A percentile compares a stretch with the other conserved stretches of the same genome.
Evolutionary conservation across 2,329 filamentous ascomycete species (phyloP).

Genomic region (Pseudogymnoascus sp.): DNA sequence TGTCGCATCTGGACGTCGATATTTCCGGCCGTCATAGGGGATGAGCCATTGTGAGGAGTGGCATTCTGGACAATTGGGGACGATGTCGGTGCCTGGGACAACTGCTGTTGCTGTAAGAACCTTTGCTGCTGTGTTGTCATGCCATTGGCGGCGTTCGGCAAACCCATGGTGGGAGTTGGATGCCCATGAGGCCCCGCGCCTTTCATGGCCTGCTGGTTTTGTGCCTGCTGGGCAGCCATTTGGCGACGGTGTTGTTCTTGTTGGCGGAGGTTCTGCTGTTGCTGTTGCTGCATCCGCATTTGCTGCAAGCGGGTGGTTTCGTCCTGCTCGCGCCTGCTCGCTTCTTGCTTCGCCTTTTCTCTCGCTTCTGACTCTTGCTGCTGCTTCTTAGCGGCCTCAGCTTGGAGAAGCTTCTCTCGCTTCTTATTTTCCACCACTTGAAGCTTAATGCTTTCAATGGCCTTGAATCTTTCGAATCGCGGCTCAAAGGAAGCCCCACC

Average conservation of each 20-base stretch:
- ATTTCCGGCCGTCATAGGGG: slow-evolving; percentile 51
- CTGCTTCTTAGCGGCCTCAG: slow-evolving; percentile 39
- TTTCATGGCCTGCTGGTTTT: slow-evolving; percentile 33
- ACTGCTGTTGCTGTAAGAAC: slow-evolving; percentile 35
- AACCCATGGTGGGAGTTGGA: slow-evolving; percentile 34
- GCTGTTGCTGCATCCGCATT: slow-evolving; percentile 21
- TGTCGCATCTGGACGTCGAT: slow-evolving; percentile 51
- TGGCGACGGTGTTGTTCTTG: slow-evolving; percentile 29
- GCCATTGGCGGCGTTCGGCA: slow-evolving; percentile 23
- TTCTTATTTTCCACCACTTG: slow-evolving; percentile 71
- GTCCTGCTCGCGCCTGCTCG: slow-evolving; percentile 27
- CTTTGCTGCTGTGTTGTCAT: slow-evolving; percentile 31
- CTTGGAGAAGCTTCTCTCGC: slow-evolving; percentile 62
- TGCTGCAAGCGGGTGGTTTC: slow-evolving; percentile 23
- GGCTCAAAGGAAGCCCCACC: slow-evolving; percentile 70
- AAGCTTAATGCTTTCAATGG: slow-evolving; percentile 74
- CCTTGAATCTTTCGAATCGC: slow-evolving; percentile 85
- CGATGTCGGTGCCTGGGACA: slow-evolving; percentile 55
- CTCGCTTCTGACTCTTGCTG: slow-evolving; percentile 40
- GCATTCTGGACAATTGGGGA: slow-evolving; percentile 60
- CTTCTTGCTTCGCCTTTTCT: slow-evolving; percentile 32
- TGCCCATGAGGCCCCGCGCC: slow-evolving; percentile 38
- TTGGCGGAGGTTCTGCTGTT: slow-evolving; percentile 30
- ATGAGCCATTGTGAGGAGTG: slow-evolving; percentile 58
- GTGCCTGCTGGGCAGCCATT: slow-evolving; percentile 32